Base-by-base conservation (phyloP, 1,139 yeast genomes). In the Entelexis sorbosivorans region DNA sequence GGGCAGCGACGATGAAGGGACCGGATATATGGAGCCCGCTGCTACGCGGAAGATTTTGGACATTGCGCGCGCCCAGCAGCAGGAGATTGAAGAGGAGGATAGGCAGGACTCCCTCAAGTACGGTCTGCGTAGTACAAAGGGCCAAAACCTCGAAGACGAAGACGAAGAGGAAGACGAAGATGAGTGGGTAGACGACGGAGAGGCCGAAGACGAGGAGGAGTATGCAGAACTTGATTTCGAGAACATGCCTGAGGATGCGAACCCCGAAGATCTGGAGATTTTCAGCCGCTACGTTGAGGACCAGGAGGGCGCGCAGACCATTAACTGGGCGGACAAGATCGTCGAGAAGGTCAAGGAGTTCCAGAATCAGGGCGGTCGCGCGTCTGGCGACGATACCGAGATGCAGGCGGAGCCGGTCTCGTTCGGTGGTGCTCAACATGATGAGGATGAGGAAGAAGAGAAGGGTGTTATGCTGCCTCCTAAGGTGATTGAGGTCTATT, bases 401-500 rank as follows among this genome's bases (percentile, higher is more conserved):
- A 40, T 40, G 44, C 95, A 87, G 38, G 84, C 88, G 59, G 81
- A 81, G 61, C 91, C 84, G 29, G 24, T 20, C 38, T 38, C 40
- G 17, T 14, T 10, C 14, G 10, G 19, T 19, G 38, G 26, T 13
- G 29, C 10, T 22, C 16, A 4, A 13, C 17, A 46, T 56, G 63
- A 54, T 60, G 59, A 52, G 64, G 56, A 48, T 60, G 63, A 48
- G 47, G 59, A 52, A 24, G 63, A 55, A 14, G 59, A 49, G 38
- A 67, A 62, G 56, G 75, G 76, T 59, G 96, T 91, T 5, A 76
- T 82, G 61, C 73, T 91, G 52, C 98, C 99, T 13, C 95, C 96
- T 51, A 89, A 91, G 66, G 97, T 91, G 50, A 88, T 93, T 61
- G 88, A 83, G 56, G 97, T 96, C 1, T 91, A 89, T 66, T 82